Evolutionary conservation across 805 yeast species (phyloP).

Genomic region (Metschnikowia shivogae): DNA sequence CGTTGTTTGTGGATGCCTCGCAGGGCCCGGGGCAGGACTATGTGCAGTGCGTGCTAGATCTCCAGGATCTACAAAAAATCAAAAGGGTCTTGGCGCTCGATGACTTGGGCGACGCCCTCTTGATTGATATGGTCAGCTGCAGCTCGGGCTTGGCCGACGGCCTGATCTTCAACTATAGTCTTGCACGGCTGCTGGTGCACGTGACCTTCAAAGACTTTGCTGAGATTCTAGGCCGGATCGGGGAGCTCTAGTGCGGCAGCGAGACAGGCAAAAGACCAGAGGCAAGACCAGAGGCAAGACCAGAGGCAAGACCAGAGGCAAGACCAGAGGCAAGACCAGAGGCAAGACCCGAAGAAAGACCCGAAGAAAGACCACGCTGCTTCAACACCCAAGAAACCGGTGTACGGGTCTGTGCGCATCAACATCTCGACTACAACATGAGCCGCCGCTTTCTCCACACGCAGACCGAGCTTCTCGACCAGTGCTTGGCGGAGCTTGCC

Average conservation of each 20-base stretch:
- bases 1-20: slow-evolving; percentile 27
- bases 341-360: too few species aligned
- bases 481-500: slow-evolving; percentile 21
- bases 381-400: too few species aligned
- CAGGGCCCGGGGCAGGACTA: slow-evolving; percentile 19
- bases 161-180: slow-evolving; percentile 26
- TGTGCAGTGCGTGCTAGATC: slow-evolving; percentile 3
- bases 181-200: slow-evolving; percentile 24
- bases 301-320: slow-evolving; percentile 1
- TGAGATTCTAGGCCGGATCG: slow-evolving; percentile 37
- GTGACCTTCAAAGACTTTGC: slow-evolving; percentile 40
- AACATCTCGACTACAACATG: neutral
- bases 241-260: slow-evolving; percentile 26
- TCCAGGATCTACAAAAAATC: slow-evolving; percentile 24
- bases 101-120: slow-evolving; percentile 27
- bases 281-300: too few species aligned
- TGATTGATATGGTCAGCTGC: slow-evolving; percentile 42
- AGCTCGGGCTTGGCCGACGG: slow-evolving; percentile 28
- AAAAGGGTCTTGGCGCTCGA: slow-evolving; percentile 30
- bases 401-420: neutral
- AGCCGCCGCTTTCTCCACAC: slow-evolving; percentile 11
- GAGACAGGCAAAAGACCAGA: too few species aligned
- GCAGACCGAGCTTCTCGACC: slow-evolving; percentile 21
- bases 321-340: neutral
- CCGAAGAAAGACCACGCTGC: too few species aligned